phyloP scores from a whole-genome alignment of 345 rosid species.

The Salix caprea region DNA sequence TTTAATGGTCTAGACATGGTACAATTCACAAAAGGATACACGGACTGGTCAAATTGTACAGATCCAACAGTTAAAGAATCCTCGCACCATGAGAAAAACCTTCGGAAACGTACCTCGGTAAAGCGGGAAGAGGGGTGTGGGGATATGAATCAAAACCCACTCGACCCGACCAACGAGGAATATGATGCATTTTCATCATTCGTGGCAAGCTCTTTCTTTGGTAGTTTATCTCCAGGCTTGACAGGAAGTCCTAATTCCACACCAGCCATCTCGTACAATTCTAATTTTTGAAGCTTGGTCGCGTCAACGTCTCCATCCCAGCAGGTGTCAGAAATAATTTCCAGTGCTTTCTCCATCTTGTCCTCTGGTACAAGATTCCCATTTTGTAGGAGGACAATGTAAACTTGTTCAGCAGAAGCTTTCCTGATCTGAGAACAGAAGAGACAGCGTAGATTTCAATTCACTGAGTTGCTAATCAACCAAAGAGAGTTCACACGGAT shows the following conservation, averaged over 20 bases:
- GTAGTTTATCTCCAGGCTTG: slow-evolving; percentile 19
- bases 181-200: slow-evolving; percentile 87
- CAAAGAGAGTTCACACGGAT: not conserved
- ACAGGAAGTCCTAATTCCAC: slow-evolving; percentile 36
- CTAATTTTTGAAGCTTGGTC: slow-evolving; percentile 43
- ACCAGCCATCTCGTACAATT: slow-evolving; percentile 58
- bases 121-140: too few species aligned
- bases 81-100: too few species aligned
- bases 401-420: slow-evolving; percentile 67
- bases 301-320: slow-evolving; percentile 73
- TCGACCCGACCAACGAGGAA: slow-evolving; percentile 72
- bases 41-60: too few species aligned
- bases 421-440: slow-evolving; percentile 59
- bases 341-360: slow-evolving; percentile 53
- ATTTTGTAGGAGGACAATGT: slow-evolving; percentile 68
- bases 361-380: slow-evolving; percentile 52
- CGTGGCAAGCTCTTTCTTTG: slow-evolving; percentile 21
- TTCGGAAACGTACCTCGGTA: too few species aligned
- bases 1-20: too few species aligned
- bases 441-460: not conserved
- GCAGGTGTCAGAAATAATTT: slow-evolving; percentile 57
- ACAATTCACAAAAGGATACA: too few species aligned
- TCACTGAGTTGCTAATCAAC: not conserved
- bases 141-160: slow-evolving; percentile 51
- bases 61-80: too few species aligned